A percentile compares a stretch with the other conserved stretches of the same genome.
phyloP scores from a whole-genome alignment of 2,329 filamentous ascomycete genomes.

The Cladosporium sp. region DNA sequence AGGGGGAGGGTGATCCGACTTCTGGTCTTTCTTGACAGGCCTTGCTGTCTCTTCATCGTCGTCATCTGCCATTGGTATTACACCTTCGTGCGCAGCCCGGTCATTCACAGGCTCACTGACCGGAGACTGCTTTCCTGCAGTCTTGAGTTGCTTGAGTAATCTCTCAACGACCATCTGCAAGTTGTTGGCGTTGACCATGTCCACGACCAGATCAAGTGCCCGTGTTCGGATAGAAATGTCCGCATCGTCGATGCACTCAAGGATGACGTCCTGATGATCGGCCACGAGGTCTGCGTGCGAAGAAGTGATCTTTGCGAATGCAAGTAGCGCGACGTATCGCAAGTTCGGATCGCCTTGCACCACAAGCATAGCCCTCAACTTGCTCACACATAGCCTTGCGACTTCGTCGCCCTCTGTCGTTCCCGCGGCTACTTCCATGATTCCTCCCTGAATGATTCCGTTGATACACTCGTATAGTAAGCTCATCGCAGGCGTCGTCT shows the following conservation, averaged over 20 bases:
- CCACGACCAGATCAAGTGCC: constrained; percentile 84
- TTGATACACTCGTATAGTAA: constrained; percentile 97
- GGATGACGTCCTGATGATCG: constrained; percentile 90
- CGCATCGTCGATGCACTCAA: constrained; percentile 91
- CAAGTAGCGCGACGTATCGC: constrained; percentile 93
- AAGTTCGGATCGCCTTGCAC: constrained; percentile 92
- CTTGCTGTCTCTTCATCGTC: constrained; percentile 57
- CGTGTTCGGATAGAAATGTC: constrained; percentile 95
- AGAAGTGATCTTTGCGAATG: constrained; percentile 89
- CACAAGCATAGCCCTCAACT: constrained; percentile 90
- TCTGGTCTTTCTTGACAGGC: constrained; percentile 49
- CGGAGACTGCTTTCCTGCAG: constrained; percentile 55
- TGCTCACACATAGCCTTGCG: constrained; percentile 84
- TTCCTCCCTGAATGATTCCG: constrained; percentile 94
- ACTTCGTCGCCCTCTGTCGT: constrained; percentile 84
- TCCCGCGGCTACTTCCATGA: constrained; percentile 77
- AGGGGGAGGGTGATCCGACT: constrained; percentile 49
- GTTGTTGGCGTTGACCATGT: constrained; percentile 89
- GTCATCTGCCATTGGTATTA: constrained; percentile 50
- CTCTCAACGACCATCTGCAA: constrained; percentile 79
- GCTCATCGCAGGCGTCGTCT: constrained; percentile 97
- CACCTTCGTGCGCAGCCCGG: constrained; percentile 37
- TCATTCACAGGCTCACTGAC: constrained; percentile 45
- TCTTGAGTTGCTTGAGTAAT: constrained; percentile 76
- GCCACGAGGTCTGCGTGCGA: constrained; percentile 87